These are phyloP conservation scores for Limnanthes douglasii DNA, from an alignment of 345 rosid species.

Conservation along the genomic window DNA sequence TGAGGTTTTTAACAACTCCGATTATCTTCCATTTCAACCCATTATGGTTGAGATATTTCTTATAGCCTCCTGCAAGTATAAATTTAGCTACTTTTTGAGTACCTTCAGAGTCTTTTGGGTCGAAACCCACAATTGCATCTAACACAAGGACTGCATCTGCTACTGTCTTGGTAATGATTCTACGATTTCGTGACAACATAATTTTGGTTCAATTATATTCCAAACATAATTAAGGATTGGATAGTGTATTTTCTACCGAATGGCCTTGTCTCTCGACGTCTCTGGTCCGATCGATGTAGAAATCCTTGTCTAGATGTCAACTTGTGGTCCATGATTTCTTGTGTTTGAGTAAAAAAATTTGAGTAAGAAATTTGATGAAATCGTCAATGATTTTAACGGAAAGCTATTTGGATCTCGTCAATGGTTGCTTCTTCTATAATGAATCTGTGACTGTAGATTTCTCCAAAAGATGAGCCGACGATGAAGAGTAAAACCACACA, in stretches of 20 bases:
- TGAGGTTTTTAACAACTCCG: conserved; percentile 29
- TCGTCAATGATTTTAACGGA: too few species aligned
- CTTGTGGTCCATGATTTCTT: conserved; percentile 18
- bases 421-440: conserved; percentile 32
- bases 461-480: too few species aligned
- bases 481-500: too few species aligned
- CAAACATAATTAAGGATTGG: too few species aligned
- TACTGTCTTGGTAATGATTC: conserved; percentile 50
- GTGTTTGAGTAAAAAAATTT: too few species aligned
- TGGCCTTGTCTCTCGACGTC: conserved; percentile 46
- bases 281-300: conserved; percentile 26
- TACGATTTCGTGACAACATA: too few species aligned
- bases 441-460: too few species aligned
- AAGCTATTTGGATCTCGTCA: conserved; percentile 25
- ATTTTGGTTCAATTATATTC: too few species aligned
- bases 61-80: conserved; percentile 44
- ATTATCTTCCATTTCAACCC: conserved; percentile 45
- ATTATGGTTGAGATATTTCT: conserved; percentile 25
- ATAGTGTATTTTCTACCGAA: conserved; percentile 17
- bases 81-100: conserved; percentile 20
- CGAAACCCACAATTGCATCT: conserved; percentile 44
- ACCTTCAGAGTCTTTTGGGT: conserved; percentile 31
- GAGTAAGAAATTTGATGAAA: too few species aligned
- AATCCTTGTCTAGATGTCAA: conserved; percentile 42
- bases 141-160: conserved; percentile 43